Evolutionary conservation across 78 protist species (phyloP), one percentile per base, ranked within the genome.

Genomic region (Dictyostelium citrinum): DNA sequence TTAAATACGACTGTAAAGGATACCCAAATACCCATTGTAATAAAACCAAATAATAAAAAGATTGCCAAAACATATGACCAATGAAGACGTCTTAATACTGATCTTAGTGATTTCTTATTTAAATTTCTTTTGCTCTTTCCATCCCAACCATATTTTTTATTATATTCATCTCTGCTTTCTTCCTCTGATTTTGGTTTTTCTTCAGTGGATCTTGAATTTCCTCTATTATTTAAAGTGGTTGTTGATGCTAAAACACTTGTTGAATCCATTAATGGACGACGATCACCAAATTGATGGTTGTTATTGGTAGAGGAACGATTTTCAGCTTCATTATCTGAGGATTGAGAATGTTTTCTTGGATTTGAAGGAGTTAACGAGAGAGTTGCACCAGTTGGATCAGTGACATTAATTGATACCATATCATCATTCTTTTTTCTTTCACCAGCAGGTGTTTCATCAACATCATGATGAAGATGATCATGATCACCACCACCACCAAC

Each of bases 61-160:
- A 79, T 9, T 8, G 93, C 93, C 6, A 64, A 60, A 10, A 60
- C 14, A 67, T 88, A 88, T 0, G 79, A 78, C 22, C 70, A 43
- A 68, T 88, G 93, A 6, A 79, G 68, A 39, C 85, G 45, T 8
- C 78, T 24, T 16, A 88, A 37, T 4, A 75, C 55, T n/a, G 45
- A 33, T 67, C 81, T 76, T 0, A 88, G 24, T 12, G 86, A 55
- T 43, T 68, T 58, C 85, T 88, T 88, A 49, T 88, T 88, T 67
- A 88, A 29, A 49, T 88, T 88, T 68, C 93, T 58, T 60, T 88
- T 88, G 39, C 37, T 78, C 24, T 37, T 29, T 27, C 93, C 93
- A 78, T 88, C 93, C 93, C 93, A 88, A n/a, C 64, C 80, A 67
- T 64, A 64, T 41, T 64, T 33, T 6, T 20, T 9, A 17, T 64